Evolutionary conservation across 257 asterid genomes (phyloP), one percentile per base, ranked within the genome.

Genomic region (Ilex aquifolium): DNA sequence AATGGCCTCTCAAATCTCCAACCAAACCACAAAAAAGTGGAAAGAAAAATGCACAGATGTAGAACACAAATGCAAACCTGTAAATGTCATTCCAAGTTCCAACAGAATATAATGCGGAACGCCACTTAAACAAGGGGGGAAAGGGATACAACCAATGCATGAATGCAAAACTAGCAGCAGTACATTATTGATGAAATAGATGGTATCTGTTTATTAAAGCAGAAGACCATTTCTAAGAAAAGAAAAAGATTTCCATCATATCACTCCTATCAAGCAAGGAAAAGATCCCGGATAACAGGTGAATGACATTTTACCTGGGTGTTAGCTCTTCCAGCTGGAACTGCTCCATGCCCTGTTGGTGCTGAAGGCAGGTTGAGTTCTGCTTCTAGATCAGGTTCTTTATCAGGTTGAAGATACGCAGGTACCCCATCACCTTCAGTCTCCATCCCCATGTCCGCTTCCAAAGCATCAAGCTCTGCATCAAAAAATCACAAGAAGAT

Each of bases 391-490:
- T 88, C 91, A 31, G 88, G 52, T 61, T 91, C 95, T 64, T 62
- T 83, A 56, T 91, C 99, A 59, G 97, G 90, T 69, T 90, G 96
- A 71, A 93, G 99, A 71, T 93, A 93, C 14, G 99, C 66, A 54
- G 97, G 97, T 46, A 90, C 91, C 49, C 94, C 95, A 61, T 88
- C 95, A 31, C 85, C 69, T 73, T 85, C 96, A 68, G 86, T 81
- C 78, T 90, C 99, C 74, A 80, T 68, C 44, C 91, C 95, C 97
- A 93, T 93, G 77, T 93, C 99, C 63, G 95, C 96, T 83, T 93
- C 99, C 77, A 90, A 66, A 60, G 99, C 99, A 84, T 90, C 97
- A 63, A 93, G 99, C 77, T 93, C 99, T 93, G 84, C 70, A 68
- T 49, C 49, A 65, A 29, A 56, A 31, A 60, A 60, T 29, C 51